Conservation (phyloP, 768 basidiomycete genomes). For the Trametes villosa region DNA sequence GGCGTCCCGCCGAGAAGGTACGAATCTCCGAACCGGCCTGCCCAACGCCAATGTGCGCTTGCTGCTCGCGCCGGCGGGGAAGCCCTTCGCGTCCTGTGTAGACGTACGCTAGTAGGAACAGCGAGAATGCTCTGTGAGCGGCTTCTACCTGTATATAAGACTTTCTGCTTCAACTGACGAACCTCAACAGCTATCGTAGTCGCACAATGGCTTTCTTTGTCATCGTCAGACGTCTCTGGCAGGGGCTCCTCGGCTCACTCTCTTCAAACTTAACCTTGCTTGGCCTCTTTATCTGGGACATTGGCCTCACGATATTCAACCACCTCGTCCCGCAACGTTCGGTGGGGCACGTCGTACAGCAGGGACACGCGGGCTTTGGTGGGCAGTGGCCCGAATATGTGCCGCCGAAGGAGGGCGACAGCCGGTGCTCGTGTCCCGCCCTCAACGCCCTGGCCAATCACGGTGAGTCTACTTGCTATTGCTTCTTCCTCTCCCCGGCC, state of each 20-base stretch:
- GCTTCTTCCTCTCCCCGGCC: not conserved
- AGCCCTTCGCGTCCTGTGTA: no score
- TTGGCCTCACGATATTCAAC: slow-evolving; percentile 40
- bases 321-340: slow-evolving; percentile 51
- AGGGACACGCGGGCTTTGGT: slow-evolving; percentile 47
- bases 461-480: slow-evolving; percentile 45
- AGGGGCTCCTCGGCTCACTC: slow-evolving; percentile 16
- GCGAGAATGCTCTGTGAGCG: no score
- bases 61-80: no score
- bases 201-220: slow-evolving; percentile 4
- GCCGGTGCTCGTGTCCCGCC: slow-evolving; percentile 73
- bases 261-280: slow-evolving; percentile 48
- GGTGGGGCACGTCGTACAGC: slow-evolving; percentile 25
- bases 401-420: slow-evolving; percentile 62
- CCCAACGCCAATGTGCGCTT: no score
- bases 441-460: slow-evolving; percentile 86
- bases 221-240: slow-evolving; percentile 20
- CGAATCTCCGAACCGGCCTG: no score
- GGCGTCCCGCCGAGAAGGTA: no score
- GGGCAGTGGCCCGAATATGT: slow-evolving; percentile 74
- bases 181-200: not conserved
- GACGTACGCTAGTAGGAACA: no score
- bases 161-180: not conserved
- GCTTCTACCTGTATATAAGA: not conserved
- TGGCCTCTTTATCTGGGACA: slow-evolving; percentile 44